Evolutionary conservation across 2,329 filamentous ascomycete genomes (phyloP), one percentile per base, ranked within the genome.

Genomic region (Metarhizium humberi): DNA sequence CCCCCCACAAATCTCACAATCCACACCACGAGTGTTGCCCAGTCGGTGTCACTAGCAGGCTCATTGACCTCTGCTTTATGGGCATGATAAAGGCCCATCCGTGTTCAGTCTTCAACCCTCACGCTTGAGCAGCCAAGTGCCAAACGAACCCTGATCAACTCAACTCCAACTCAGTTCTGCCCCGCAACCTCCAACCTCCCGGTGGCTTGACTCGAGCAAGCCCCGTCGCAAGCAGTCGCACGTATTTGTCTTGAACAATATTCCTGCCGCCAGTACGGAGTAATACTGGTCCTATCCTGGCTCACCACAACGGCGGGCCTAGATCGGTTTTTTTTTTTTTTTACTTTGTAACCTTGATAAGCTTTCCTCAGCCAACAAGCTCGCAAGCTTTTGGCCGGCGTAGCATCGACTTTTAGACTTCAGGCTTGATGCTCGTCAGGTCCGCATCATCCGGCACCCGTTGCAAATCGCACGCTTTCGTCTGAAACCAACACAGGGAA

Each of bases 191-290:
- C 32, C 29, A 25, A 25, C 25, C 25, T 25, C 25, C 25, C 45
- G 18, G n/a, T 47, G 53, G 46, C 53, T 57, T 55, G 56, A 53
- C 56, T 55, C 56, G 38, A 49, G 38, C 56, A 40, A 49, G 53
- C 47, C 25, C 40, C 53, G 48, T 55, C 48, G 49, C 53, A 51
- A 55, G 53, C 53, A 51, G 52, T 34, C 38, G 18, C 49, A 50
- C 6, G n/a, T n/a, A 38, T 38, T 51, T 14, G 34, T 20, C 34
- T 20, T 34, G 32, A 11, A 34, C 32, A 34, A 11, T 34, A 25
- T 25, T 25, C 25, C 25, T 25, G 25, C 25, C 25, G 25, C 25
- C 25, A 25, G 25, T 25, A 36, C 34, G 34, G 34, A 36, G 13
- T 16, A 16, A 4, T 40, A 11, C 38, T 40, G 38, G 34, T 45